These are phyloP conservation scores for Myrmaecium sp. DNA, from an alignment of 2,329 filamentous ascomycete species.

Conservation along the genomic window DNA sequence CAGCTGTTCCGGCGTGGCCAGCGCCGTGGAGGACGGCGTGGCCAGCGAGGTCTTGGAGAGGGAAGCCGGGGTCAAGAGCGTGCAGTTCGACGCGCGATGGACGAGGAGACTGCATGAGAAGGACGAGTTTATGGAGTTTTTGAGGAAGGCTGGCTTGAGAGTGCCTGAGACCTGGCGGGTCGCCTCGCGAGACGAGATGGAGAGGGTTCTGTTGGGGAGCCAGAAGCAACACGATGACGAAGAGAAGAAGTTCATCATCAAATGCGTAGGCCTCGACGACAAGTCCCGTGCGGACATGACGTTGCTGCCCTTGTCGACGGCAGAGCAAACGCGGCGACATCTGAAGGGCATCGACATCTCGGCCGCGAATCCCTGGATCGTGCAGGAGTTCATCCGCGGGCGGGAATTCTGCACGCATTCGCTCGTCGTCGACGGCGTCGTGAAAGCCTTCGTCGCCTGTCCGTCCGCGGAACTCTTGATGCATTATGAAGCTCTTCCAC, in stretches of 20 bases:
- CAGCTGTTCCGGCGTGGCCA: slow-evolving; percentile 51
- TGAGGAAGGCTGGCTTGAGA: slow-evolving; percentile 25
- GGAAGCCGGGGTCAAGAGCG: slow-evolving; percentile 39
- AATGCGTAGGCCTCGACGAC: slow-evolving; percentile 47
- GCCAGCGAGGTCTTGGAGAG: slow-evolving; percentile 37
- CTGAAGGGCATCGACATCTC: slow-evolving; percentile 39
- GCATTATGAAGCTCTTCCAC: slow-evolving; percentile 45
- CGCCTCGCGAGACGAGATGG: slow-evolving; percentile 33
- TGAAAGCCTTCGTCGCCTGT: slow-evolving; percentile 52
- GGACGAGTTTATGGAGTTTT: slow-evolving; percentile 44
- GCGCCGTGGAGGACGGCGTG: slow-evolving; percentile 46
- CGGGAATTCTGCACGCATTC: slow-evolving; percentile 57
- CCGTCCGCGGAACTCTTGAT: slow-evolving; percentile 45
- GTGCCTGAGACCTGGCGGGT: slow-evolving; percentile 32
- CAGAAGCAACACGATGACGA: slow-evolving; percentile 10
- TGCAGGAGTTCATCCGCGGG: slow-evolving; percentile 51
- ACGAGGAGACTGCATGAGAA: slow-evolving; percentile 47
- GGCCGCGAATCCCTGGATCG: slow-evolving; percentile 40
- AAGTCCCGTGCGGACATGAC: slow-evolving; percentile 44
- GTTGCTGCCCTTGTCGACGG: slow-evolving; percentile 39
- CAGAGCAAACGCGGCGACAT: slow-evolving; percentile 36
- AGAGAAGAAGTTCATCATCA: slow-evolving; percentile 45
- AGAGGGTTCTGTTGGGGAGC: slow-evolving; percentile 32
- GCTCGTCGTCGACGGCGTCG: slow-evolving; percentile 45
- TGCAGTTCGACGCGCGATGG: slow-evolving; percentile 43